Percentiles rank a stretch among this genome's conserved stretches.
phyloP scores from a whole-genome alignment of 1,139 yeast genomes.

The Meyerozyma smithsonii region DNA sequence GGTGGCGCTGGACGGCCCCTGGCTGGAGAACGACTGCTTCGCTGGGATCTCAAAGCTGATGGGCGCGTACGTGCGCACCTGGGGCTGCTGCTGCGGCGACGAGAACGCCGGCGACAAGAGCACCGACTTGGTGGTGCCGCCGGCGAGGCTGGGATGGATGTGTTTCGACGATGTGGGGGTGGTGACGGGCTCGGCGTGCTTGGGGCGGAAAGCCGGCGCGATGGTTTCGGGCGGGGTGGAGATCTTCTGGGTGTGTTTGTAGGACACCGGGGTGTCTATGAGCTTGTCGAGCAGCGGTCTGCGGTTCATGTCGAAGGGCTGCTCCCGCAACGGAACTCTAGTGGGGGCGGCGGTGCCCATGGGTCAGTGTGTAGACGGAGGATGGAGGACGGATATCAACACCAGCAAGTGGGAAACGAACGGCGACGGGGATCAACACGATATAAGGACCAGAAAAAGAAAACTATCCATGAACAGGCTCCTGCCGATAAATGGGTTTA shows the following conservation, averaged over 20 bases:
- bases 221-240: slow-evolving; percentile 35
- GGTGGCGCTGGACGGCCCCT: slow-evolving; percentile 15
- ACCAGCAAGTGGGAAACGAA: not conserved
- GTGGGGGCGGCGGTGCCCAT: slow-evolving; percentile 6
- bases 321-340: slow-evolving; percentile 17
- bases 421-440: not conserved
- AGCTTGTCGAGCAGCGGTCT: slow-evolving; percentile 5
- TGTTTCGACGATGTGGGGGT: slow-evolving; percentile 14
- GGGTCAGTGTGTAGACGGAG: not conserved
- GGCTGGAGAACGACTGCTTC: slow-evolving; percentile 14
- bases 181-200: slow-evolving; percentile 7
- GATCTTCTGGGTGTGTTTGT: slow-evolving; percentile 17
- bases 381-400: too few species aligned
- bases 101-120: slow-evolving; percentile 48
- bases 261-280: slow-evolving; percentile 18
- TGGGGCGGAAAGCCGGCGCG: slow-evolving; percentile 7
- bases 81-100: slow-evolving; percentile 31
- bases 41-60: slow-evolving; percentile 9
- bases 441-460: not conserved
- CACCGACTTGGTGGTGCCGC: slow-evolving; percentile 11
- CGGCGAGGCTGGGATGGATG: slow-evolving; percentile 13
- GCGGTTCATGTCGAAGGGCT: slow-evolving; percentile 7
- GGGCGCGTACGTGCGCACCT: slow-evolving; percentile 1
- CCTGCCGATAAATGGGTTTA: slow-evolving; percentile 2
- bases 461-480: not conserved